phyloP scores from a whole-genome alignment of 352 stramenopile species.

The Globisporangium recalcitrans region DNA sequence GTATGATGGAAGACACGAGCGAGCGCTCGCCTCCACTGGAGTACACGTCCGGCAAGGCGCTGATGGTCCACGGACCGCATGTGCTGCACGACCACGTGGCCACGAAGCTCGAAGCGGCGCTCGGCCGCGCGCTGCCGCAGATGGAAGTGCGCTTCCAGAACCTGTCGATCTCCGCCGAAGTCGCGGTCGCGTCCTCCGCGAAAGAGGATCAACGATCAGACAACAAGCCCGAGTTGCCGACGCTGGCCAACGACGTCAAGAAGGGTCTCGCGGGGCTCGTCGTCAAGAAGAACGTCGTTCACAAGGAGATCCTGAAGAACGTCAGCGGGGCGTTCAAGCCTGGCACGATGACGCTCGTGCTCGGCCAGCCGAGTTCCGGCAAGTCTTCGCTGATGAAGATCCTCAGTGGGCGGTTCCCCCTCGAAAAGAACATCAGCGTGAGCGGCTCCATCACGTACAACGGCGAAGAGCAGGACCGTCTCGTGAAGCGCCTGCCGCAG shows the following conservation, averaged over 20 bases:
- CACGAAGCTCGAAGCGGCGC: neutral
- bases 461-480: neutral
- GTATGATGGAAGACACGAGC: neutral
- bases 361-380: neutral
- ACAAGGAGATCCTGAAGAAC: neutral
- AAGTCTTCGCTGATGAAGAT: neutral
- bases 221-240: neutral
- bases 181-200: neutral
- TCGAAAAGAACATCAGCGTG: neutral
- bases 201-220: neutral
- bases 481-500: slow-evolving; percentile 33
- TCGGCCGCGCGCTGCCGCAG: neutral
- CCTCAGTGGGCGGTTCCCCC: neutral
- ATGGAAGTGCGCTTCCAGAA: neutral
- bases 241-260: neutral
- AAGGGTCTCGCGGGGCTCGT: neutral
- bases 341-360: neutral
- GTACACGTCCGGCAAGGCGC: neutral
- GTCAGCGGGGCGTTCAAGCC: neutral
- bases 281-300: neutral
- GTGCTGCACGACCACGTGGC: neutral
- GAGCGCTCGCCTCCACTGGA: neutral
- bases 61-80: neutral
- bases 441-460: neutral
- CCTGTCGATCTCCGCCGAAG: neutral